Base-by-base conservation (phyloP, 345 rosid species). In the Eucalyptus decipiens region DNA sequence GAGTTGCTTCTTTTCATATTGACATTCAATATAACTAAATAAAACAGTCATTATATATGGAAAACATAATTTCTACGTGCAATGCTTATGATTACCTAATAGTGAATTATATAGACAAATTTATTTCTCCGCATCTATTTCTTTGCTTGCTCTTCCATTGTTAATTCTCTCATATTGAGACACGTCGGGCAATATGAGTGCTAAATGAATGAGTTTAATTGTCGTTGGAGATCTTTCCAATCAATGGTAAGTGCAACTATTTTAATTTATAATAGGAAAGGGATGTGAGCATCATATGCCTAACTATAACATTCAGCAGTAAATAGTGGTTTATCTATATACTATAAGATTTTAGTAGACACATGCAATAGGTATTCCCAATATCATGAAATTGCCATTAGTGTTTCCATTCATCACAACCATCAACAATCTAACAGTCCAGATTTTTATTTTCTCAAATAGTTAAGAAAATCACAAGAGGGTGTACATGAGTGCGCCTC, bases 241-340 rank as follows among this genome's bases (percentile, higher is more conserved):
- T 65, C 9, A 2, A 37, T 2, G 8, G 15, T 1, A 37, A 72
- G 45, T 19, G 5, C 45, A 37, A 37, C 45, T 37, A 72, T 1
- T 37, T 5, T 11, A 19, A 72, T 37, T 65, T 10, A 37, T 72
- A 37, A 72, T 19, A 37, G 3, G 81, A 37, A 72, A 72, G 15
- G 12, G 81, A 72, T 10, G 28, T 37, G 28, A 19, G 45, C 28
- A 2, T 3, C 14, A 34, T 37, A 37, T 37, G 4, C 19, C 45
- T 11, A 21, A 72, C 4, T 2, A 69, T 18, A 37, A 34, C 13
- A 0, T 34, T 69, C 0, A 69, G 43, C 2, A 5, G 15, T 37
- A 19, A 72, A 72, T 37, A 37, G 45, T 5, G 2, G 26, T 17
- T 19, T 19, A 19, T 72, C 13, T 17, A 11, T 3, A 2, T 72